A percentile compares a stretch with the other conserved stretches of the same genome.
Conservation (phyloP, 2,329 filamentous ascomycete genomes). For the Penicillium sp. region DNA sequence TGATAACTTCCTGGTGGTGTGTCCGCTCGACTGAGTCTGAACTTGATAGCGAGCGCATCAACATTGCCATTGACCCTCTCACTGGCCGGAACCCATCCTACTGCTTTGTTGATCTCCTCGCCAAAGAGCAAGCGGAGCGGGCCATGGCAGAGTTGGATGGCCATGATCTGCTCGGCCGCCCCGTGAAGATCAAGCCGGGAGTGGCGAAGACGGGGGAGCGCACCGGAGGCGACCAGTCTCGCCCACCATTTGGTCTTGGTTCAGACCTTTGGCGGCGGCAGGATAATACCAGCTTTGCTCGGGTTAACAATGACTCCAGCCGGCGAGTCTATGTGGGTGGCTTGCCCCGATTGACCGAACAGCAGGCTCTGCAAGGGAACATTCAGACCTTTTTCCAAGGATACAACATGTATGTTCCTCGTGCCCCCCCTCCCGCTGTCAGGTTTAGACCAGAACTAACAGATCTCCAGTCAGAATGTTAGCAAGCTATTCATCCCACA, state of each 20-base stretch:
- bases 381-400: constrained; percentile 47
- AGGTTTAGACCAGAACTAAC: constrained; percentile 2
- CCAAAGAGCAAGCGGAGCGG: constrained; percentile 55
- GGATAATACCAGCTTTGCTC: constrained; percentile 38
- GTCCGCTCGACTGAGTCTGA: constrained; percentile 18
- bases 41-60: constrained; percentile 54
- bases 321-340: constrained; percentile 50
- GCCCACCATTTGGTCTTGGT: constrained; percentile 28
- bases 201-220: constrained; percentile 52
- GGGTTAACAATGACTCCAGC: constrained; percentile 37
- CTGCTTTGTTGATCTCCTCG: constrained; percentile 68
- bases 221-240: constrained; percentile 13
- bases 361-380: constrained; percentile 42
- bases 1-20: constrained; percentile 3
- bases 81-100: constrained; percentile 69
- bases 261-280: constrained; percentile 46
- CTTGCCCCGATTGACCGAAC: constrained; percentile 45
- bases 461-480: constrained; percentile 40
- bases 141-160: constrained; percentile 59
- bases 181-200: constrained; percentile 64
- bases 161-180: constrained; percentile 55
- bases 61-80: constrained; percentile 67
- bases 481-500: constrained; percentile 58
- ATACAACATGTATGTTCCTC: constrained; percentile 39
- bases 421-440: neutral